Percentiles rank a stretch among this genome's conserved stretches.
phyloP scores from a whole-genome alignment of 768 basidiomycete genomes.

The Leucocoprinus leucothites region DNA sequence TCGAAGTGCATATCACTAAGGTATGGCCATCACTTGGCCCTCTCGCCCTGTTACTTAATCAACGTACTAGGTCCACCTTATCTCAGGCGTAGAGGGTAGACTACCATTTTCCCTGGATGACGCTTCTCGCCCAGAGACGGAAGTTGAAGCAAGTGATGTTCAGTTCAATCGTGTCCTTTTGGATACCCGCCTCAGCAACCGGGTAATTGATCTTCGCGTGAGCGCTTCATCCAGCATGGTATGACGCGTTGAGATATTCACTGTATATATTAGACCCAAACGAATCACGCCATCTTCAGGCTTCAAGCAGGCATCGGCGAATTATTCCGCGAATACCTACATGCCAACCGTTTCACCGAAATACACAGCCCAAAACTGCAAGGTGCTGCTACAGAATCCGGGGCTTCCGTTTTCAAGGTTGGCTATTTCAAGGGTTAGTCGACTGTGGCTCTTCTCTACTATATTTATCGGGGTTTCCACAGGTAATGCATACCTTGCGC shows the following conservation, averaged over 20 bases:
- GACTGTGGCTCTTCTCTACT: background rate
- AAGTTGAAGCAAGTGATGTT: conserved; percentile 52
- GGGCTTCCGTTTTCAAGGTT: conserved; percentile 97
- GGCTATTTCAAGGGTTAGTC: conserved; percentile 88
- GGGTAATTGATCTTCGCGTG: conserved; percentile 91
- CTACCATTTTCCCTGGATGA: conserved; percentile 94
- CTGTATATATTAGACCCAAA: conserved; percentile 66
- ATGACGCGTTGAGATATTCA: background rate
- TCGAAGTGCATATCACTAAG: conserved; percentile 83
- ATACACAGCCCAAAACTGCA: conserved; percentile 98
- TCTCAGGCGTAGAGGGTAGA: conserved; percentile 74
- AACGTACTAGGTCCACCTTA: conserved; percentile 65
- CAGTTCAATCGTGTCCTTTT: conserved; percentile 82
- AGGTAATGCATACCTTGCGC: conserved; percentile 92
- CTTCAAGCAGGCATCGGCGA: conserved; percentile 87
- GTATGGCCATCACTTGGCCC: conserved; percentile 36
- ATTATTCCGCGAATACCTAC: conserved; percentile 82
- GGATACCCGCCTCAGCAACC: conserved; percentile 92
- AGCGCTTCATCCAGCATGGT: conserved; percentile 22
- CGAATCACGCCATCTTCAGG: conserved; percentile 94
- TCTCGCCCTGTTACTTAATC: background rate
- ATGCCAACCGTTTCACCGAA: conserved; percentile 76
- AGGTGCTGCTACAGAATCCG: conserved; percentile 94
- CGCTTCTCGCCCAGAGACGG: conserved; percentile 79
- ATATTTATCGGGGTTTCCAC: background rate